A percentile compares a stretch with the other conserved stretches of the same genome.
These are phyloP conservation scores for Penicillium polonicum DNA, from an alignment of 2,329 filamentous ascomycete species.

Conservation along the genomic window DNA sequence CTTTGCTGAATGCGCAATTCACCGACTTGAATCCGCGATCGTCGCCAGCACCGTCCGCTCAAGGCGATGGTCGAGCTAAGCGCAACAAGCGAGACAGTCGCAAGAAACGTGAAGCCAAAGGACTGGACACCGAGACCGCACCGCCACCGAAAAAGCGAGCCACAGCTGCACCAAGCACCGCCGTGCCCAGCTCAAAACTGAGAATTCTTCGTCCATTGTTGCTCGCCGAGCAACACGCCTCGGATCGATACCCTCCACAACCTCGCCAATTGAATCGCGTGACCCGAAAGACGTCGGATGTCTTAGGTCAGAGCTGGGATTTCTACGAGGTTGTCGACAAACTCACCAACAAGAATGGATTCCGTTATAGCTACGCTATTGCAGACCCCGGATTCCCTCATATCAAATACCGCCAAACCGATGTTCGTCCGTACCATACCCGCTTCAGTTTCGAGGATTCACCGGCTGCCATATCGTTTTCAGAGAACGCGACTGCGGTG, in stretches of 20 bases:
- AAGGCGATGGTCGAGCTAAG: conserved; percentile 37
- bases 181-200: conserved; percentile 39
- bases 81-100: conserved; percentile 46
- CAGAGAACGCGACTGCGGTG: conserved; percentile 70
- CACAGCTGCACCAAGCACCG: conserved; percentile 30
- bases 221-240: conserved; percentile 40
- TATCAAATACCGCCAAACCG: conserved; percentile 87
- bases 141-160: conserved; percentile 39
- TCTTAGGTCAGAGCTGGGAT: conserved; percentile 38
- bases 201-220: conserved; percentile 42
- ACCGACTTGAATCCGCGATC: conserved; percentile 33
- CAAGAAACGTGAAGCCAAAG: conserved; percentile 46
- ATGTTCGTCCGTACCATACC: conserved; percentile 77
- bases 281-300: conserved; percentile 36
- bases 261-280: conserved; percentile 43
- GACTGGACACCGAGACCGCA: conserved; percentile 38
- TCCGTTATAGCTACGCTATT: conserved; percentile 86
- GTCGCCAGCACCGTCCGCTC: conserved; percentile 36
- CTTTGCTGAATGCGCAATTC: conserved; percentile 30
- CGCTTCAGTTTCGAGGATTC: conserved; percentile 92
- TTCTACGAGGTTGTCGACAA: conserved; percentile 48
- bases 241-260: conserved; percentile 40
- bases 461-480: conserved; percentile 79
- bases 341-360: conserved; percentile 67
- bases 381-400: conserved; percentile 84